These are phyloP conservation scores for Silene coronaria DNA, from an alignment of 179 eudicot species.

Conservation along the genomic window DNA sequence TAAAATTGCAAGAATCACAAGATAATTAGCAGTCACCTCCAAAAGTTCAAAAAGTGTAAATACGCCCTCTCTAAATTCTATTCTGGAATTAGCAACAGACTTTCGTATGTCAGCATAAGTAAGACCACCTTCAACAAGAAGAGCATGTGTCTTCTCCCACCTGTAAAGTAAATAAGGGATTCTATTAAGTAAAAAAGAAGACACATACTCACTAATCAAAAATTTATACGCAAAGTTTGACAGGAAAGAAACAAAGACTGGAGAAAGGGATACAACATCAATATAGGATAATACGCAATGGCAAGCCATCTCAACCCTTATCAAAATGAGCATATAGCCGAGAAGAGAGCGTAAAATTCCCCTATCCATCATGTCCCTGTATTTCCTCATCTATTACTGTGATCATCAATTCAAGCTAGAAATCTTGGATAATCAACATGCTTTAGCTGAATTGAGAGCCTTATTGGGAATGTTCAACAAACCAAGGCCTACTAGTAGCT, in stretches of 20 bases:
- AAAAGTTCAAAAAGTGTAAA: slow-evolving; percentile 65
- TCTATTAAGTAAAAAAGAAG: neutral
- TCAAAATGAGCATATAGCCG: neutral
- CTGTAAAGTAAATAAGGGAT: slow-evolving; percentile 29
- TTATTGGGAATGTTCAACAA: neutral
- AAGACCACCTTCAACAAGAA: slow-evolving; percentile 90
- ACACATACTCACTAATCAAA: neutral
- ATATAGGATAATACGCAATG: neutral
- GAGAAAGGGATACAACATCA: neutral
- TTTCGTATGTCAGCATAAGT: slow-evolving; percentile 59
- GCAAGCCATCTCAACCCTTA: neutral
- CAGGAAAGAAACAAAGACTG: neutral
- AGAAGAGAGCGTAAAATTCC: neutral
- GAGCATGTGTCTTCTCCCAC: slow-evolving; percentile 89
- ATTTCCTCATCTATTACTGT: neutral
- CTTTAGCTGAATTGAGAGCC: neutral
- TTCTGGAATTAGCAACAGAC: slow-evolving; percentile 63
- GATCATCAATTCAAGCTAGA: neutral
- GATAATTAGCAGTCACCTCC: slow-evolving; percentile 45
- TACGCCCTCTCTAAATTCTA: slow-evolving; percentile 83
- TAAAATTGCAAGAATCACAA: neutral
- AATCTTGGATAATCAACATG: neutral
- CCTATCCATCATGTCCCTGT: neutral
- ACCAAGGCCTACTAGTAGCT: neutral
- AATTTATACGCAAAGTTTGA: neutral